Evolutionary conservation across 2,329 filamentous ascomycete species (phyloP).

Genomic region (Chrysosporium keratinophilum): DNA sequence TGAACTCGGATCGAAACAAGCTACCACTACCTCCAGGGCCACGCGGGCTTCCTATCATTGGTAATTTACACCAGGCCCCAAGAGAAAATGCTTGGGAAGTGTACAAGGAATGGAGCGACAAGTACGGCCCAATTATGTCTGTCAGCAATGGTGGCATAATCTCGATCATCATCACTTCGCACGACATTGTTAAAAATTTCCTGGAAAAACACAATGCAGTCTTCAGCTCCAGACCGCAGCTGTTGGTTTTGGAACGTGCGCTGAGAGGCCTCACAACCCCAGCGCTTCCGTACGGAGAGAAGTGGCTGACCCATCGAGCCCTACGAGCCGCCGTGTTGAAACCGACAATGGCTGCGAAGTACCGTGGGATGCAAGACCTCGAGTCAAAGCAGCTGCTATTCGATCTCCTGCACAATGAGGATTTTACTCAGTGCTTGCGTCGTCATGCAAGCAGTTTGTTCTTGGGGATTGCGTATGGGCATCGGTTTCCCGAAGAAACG

Average conservation of each 20-base stretch:
- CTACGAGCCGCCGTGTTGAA: slow-evolving; percentile 13
- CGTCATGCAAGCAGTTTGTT: slow-evolving; percentile 14
- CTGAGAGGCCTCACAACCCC: not conserved
- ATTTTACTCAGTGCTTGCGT: slow-evolving; percentile 12
- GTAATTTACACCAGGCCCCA: slow-evolving; percentile 27
- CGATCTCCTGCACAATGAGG: slow-evolving; percentile 13
- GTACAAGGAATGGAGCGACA: slow-evolving; percentile 26
- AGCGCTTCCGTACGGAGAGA: slow-evolving; percentile 13
- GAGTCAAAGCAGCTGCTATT: slow-evolving; percentile 15
- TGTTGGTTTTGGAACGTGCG: slow-evolving; percentile 16
- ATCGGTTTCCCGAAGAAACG: slow-evolving; percentile 8
- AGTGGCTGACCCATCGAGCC: slow-evolving; percentile 14
- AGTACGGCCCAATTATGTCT: slow-evolving; percentile 29
- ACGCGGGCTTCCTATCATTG: slow-evolving; percentile 24
- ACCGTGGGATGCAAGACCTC: slow-evolving; percentile 15
- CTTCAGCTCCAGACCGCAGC: slow-evolving; percentile 32
- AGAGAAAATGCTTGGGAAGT: slow-evolving; percentile 19
- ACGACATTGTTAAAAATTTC: slow-evolving; percentile 28
- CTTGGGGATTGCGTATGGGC: slow-evolving; percentile 17
- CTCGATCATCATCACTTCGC: slow-evolving; percentile 29
- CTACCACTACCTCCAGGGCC: slow-evolving; percentile 27
- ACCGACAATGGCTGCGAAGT: slow-evolving; percentile 3
- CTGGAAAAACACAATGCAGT: slow-evolving; percentile 30
- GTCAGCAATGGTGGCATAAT: slow-evolving; percentile 26
- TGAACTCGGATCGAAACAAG: too few relatives aligned